Base-by-base conservation (phyloP, 1,139 yeast genomes). In the Tardiomyces blankii region DNA sequence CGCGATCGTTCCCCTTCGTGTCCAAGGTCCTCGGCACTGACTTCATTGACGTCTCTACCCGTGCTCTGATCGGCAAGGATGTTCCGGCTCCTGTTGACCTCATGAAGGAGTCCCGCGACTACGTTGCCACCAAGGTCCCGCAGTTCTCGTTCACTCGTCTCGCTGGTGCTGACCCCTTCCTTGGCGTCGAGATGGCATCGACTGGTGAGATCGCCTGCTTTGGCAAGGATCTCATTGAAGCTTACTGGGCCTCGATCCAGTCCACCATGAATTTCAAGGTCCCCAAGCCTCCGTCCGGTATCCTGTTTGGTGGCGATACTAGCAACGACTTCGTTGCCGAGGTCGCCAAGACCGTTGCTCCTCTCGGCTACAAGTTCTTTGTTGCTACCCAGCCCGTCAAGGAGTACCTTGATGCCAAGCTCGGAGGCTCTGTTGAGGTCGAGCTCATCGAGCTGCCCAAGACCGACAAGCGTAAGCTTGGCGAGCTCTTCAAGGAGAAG, bases 141-240 rank as follows among this genome's bases (percentile, higher is more conserved):
- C 98, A 91, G 69, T 91, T 91, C 69, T 89, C 97, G 27, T 91
- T 91, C 80, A 85, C 97, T 40, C 82, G 98, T 68, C 78, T 91
- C 60, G 88, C 97, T 44, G 98, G 98, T 59, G 98, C 98, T 50
- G 98, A 91, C 67, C 98, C 98, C 46, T 88, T 91, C 51, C 75
- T 91, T 57, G 98, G 98, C 69, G 98, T 91, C 56, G 98, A 91
- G 70, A 91, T 91, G 98, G 97, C 98, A 38, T 89, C 97, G 25
- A 91, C 98, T 52, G 98, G 98, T 77, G 98, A 91, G 70, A 98
- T 91, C 61, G 99, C 99, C 45, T 80, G 94, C 54, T 89, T 93
- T 64, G 99, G 98, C 61, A 87, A 75, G 63, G 82, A 91, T 75
- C 89, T 91, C 69, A 88, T 88, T 62, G 98, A 93, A 70, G 98